These are phyloP conservation scores for Solanum sejunctum DNA, from an alignment of 257 asterid genomes.

Conservation along the genomic window DNA sequence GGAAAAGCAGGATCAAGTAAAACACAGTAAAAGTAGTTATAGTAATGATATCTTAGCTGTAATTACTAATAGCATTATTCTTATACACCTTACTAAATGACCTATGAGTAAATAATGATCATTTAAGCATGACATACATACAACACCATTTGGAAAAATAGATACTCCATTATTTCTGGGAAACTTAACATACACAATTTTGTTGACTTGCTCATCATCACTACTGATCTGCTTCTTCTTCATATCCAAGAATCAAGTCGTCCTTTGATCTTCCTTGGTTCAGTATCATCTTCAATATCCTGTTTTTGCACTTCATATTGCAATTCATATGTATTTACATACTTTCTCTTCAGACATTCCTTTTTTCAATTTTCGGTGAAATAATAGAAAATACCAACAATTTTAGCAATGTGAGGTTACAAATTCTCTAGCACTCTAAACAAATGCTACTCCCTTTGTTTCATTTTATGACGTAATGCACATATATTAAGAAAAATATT, in stretches of 20 bases:
- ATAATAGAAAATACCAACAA: not conserved
- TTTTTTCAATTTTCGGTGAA: not conserved
- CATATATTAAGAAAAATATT: no score
- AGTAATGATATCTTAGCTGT: not conserved
- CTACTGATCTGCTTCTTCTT: not conserved
- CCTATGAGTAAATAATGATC: no score
- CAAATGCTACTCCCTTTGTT: no score
- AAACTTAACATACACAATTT: not conserved
- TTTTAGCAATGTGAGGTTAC: no score
- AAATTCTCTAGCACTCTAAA: no score
- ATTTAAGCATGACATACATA: not conserved
- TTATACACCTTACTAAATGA: no score
- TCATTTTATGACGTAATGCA: no score
- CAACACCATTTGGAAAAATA: not conserved
- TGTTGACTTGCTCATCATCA: not conserved
- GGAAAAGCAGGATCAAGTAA: not conserved
- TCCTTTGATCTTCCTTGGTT: not conserved
- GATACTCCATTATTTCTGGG: not conserved
- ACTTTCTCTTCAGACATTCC: not conserved
- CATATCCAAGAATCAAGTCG: not conserved
- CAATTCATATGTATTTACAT: not conserved
- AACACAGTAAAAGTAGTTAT: not conserved
- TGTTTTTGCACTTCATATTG: not conserved
- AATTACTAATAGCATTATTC: no score
- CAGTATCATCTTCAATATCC: not conserved